Evolutionary conservation across 129 eudicot genomes (phyloP), one percentile per base, ranked within the genome.

Genomic region (Artemisia tridentata): DNA sequence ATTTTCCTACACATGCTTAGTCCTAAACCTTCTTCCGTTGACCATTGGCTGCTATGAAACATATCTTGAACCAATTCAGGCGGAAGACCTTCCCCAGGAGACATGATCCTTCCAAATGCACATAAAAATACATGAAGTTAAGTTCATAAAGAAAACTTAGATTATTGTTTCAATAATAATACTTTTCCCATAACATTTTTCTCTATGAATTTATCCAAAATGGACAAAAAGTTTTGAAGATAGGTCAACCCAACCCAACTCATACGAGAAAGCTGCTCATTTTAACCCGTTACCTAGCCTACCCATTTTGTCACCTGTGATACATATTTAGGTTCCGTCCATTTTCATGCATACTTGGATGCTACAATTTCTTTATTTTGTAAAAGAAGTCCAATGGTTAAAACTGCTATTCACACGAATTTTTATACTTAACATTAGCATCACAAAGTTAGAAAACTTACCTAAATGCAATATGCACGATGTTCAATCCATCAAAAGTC

Each of bases 31-130:
- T 92, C 95, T 65, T 84, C 83, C 25, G 86, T 79, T 50, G 64
- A 84, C 96, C 95, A 89, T 59, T 69, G 78, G 56, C 85, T 84
- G 85, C 77, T 82, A 41, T 82, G 82, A 79, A 92, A 89, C 95
- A 88, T 88, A 80, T 92, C 98, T 75, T 87, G 92, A 72, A 92
- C 84, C 38, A 92, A 66, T 72, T 87, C 95, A 0, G 87, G 92
- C 27, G 96, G 90, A 63, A 89, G 85, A 11, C 96, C 98, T 65
- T 92, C 92, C 47, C 98, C 95, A 0, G 95, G 96, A 84, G 87
- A 85, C 59, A 76, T 78, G 67, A 85, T 83, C 95, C 95, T 89
- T 75, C 73, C 74, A 23, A 62, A 41, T 19, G 54, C 23, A 76
- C 63, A 41, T 59, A 21, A 56, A 58, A 67, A 73, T 5, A 52